phyloP scores from a whole-genome alignment of 108 stramenopile genomes.

The Nannochloropsis salina region DNA sequence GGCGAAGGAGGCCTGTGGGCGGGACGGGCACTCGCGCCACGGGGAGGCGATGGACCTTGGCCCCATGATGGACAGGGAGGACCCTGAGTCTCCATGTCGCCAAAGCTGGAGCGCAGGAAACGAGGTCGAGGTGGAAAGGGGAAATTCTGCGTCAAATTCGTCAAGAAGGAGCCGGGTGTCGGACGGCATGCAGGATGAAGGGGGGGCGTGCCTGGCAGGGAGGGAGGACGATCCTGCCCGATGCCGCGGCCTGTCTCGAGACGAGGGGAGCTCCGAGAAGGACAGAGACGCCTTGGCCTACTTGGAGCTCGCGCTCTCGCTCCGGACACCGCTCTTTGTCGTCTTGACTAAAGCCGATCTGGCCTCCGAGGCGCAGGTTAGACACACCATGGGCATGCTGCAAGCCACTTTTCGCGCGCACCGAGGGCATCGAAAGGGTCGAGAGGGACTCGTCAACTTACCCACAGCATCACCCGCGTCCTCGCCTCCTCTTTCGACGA shows the following conservation, averaged over 20 bases:
- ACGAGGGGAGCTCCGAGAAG: background rate
- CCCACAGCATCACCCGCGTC: background rate
- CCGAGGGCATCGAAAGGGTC: background rate
- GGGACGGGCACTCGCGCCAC: background rate
- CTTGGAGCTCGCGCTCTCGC: constrained; percentile 41
- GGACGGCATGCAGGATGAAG: background rate
- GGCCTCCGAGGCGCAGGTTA: constrained; percentile 15
- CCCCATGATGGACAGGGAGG: background rate
- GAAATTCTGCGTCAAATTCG: background rate
- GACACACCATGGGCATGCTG: background rate
- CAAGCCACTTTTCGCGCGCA: background rate
- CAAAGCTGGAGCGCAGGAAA: background rate
- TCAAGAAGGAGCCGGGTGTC: background rate
- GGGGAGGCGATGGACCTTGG: background rate
- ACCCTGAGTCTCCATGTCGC: too few relatives aligned
- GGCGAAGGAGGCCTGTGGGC: background rate
- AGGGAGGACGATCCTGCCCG: background rate
- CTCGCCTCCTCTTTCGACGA: background rate
- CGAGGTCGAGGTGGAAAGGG: background rate
- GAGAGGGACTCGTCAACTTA: too few relatives aligned
- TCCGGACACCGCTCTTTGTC: constrained; percentile 36
- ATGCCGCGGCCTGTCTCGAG: background rate
- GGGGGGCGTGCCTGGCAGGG: background rate
- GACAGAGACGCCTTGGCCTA: constrained; percentile 22
- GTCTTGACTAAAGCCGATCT: constrained; percentile 45